These are phyloP conservation scores for Aspergillus novoparasiticus DNA, from an alignment of 2,329 filamentous ascomycete species.

Conservation along the genomic window DNA sequence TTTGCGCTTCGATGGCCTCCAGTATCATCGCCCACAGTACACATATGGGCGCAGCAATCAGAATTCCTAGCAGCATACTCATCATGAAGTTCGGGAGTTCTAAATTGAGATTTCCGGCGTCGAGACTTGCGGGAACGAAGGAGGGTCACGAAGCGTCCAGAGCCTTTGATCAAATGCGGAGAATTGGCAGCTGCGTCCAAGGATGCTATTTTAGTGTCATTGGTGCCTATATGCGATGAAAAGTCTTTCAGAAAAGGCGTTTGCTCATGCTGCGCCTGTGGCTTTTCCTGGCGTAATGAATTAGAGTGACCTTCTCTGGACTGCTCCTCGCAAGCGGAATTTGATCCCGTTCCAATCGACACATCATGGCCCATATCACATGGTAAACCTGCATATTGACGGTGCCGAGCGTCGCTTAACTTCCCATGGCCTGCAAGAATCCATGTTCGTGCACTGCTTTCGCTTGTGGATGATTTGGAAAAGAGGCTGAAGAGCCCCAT, in stretches of 20 bases:
- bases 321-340: background rate
- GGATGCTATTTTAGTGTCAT: background rate
- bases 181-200: background rate
- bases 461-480: constrained; percentile 11
- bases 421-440: background rate
- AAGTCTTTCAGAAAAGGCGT: background rate
- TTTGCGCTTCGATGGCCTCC: background rate
- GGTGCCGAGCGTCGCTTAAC: background rate
- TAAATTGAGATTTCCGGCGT: constrained; percentile 1
- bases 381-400: background rate
- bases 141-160: constrained; percentile 19
- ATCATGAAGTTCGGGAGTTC: background rate
- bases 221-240: background rate
- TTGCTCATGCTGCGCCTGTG: background rate
- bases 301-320: background rate
- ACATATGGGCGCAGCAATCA: background rate
- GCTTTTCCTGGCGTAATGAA: background rate
- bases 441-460: background rate
- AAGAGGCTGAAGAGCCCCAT: constrained; percentile 20
- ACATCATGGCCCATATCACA: background rate
- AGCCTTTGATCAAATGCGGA: constrained; percentile 13
- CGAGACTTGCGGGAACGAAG: constrained; percentile 20
- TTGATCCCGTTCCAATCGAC: background rate
- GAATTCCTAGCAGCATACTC: too few relatives aligned
- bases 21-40: background rate